Base-by-base conservation (phyloP, 495 filamentous ascomycete species). In the Trichoderma virens region DNA sequence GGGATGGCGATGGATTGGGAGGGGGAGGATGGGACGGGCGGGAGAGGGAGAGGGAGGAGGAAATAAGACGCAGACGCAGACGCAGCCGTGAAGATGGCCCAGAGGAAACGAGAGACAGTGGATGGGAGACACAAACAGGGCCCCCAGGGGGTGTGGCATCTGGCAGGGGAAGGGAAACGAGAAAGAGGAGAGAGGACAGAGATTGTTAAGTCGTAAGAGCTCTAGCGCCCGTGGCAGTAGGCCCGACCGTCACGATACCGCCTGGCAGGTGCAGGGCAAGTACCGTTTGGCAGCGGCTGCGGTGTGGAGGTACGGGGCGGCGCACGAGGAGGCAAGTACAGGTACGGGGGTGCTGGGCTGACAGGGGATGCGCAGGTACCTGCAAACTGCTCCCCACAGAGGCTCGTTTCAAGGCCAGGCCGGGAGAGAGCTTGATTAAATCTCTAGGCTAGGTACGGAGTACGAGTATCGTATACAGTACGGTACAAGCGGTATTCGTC, bases 11-110 rank as follows among this genome's bases (percentile, higher is more conserved):
- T 56, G 34, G 61, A n/a, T 20, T 35, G 23, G 27, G 31, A 23
- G 39, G 34, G 39, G 38, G 27, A 13, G 32, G n/a, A 43, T 20
- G 23, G 38, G 61, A 47, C 35, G 31, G 25, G 39, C n/a, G 61
- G 23, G 35, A 8, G 39, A 38, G 20, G 34, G 39, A 30, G 38
- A 25, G 38, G 35, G 35, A 23, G 7, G 31, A 60, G 59, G n/a
- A 61, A 61, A 35, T 39, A 61, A 61, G 59, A 34, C 30, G 59
- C 20, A 61, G 31, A n/a, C n/a, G n/a, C n/a, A n/a, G n/a, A n/a
- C n/a, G n/a, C n/a, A n/a, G 28, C 14, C 18, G 31, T 9, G 27
- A 20, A 18, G 59, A 11, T 11, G 31, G 59, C 31, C 8, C 16
- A 30, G 28, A 35, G 28, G 25, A n/a, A 56, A 56, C 51, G 51